Percentiles rank a stretch among this genome's conserved stretches.
Evolutionary conservation across 306 rosid species (phyloP).

Genomic region (Alnus glutinosa): DNA sequence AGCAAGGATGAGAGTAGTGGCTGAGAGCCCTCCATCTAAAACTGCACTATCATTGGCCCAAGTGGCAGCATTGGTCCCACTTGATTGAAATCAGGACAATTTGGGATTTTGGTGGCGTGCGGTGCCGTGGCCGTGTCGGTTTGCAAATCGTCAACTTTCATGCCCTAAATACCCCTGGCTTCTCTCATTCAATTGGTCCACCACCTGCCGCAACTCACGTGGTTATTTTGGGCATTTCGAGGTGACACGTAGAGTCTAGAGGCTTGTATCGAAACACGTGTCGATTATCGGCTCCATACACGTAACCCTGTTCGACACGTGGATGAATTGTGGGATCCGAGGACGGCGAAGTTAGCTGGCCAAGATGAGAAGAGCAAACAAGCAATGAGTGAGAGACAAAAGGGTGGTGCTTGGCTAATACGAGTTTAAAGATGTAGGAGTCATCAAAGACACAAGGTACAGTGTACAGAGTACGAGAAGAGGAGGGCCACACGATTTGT

Average conservation of each 20-base stretch:
- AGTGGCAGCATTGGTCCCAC: conserved; percentile 29
- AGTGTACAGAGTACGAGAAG: too few species aligned
- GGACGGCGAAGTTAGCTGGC: too few species aligned
- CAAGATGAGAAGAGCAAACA: too few species aligned
- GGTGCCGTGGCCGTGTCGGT: background rate
- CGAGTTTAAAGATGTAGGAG: too few species aligned
- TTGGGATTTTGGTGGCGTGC: background rate
- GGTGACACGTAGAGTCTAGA: background rate
- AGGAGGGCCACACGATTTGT: too few species aligned
- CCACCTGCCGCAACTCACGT: background rate
- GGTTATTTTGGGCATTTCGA: background rate
- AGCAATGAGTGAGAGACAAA: too few species aligned
- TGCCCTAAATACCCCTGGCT: conserved; percentile 10
- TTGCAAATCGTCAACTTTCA: background rate
- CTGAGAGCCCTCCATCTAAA: conserved; percentile 55
- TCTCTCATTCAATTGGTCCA: background rate
- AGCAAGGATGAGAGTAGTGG: conserved; percentile 46
- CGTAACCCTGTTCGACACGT: too few species aligned
- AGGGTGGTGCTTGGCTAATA: too few species aligned
- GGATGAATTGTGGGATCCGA: too few species aligned
- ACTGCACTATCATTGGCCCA: conserved; percentile 35
- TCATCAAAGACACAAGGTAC: too few species aligned
- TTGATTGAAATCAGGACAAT: background rate
- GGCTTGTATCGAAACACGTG: background rate
- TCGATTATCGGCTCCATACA: background rate